Evolutionary conservation across 768 basidiomycete species (phyloP).

Genomic region (Serendipita sp.): DNA sequence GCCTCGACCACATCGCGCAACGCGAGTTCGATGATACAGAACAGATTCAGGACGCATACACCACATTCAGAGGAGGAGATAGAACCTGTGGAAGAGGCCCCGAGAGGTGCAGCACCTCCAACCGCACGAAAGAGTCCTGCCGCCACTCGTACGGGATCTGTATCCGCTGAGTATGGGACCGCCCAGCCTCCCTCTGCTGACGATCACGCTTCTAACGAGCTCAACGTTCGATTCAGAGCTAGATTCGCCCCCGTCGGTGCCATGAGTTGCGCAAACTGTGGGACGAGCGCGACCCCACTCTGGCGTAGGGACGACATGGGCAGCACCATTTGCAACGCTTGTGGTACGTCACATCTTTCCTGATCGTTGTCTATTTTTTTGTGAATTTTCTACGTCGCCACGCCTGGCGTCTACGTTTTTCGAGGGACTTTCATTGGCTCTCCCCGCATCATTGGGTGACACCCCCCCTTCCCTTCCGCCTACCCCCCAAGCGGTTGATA

Average conservation of each 20-base stretch:
- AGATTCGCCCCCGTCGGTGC: constrained; percentile 40
- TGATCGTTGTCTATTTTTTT: constrained; percentile 15
- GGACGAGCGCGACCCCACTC: constrained; percentile 74
- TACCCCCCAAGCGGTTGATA: background rate
- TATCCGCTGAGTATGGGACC: background rate
- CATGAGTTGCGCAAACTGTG: constrained; percentile 73
- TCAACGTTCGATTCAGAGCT: background rate
- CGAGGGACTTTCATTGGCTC: background rate
- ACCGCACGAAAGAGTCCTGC: constrained; percentile 16
- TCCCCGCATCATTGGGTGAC: too few species aligned
- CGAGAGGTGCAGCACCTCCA: constrained; percentile 8
- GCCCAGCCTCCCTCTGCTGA: background rate
- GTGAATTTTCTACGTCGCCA: constrained; percentile 11
- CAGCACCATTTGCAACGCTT: constrained; percentile 89
- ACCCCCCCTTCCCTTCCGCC: background rate
- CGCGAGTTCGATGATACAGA: constrained; percentile 13
- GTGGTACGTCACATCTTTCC: constrained; percentile 43
- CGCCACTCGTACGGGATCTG: constrained; percentile 7
- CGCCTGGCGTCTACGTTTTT: background rate
- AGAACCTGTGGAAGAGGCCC: background rate
- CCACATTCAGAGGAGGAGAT: too few species aligned
- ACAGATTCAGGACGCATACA: background rate
- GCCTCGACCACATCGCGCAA: constrained; percentile 12
- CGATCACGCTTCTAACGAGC: background rate
- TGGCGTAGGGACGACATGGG: constrained; percentile 84